Base-by-base conservation (phyloP, 1,284 basidiomycete species). In the Ceratobasidium sp. region DNA sequence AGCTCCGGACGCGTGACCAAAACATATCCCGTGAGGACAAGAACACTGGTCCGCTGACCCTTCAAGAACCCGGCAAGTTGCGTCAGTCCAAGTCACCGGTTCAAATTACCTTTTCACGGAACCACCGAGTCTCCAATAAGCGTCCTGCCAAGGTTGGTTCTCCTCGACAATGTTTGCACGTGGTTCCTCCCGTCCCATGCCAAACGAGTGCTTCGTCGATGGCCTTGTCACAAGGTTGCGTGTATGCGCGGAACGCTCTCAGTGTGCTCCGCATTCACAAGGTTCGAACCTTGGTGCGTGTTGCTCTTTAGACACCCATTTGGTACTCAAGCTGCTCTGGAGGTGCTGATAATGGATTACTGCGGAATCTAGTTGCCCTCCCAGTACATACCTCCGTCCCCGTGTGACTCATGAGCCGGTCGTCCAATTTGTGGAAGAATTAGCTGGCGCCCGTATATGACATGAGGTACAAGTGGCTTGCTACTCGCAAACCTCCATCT, bases 111-210 rank as follows among this genome's bases (percentile, higher is more conserved):
- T 65, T 64, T 49, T 13, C 29, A 59, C 40, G 44, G 40, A 46
- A 43, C n/a, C 22, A 43, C 46, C 46, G 54, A 65, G 61, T 52
- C 61, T 52, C 46, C 71, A 74, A 40, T 61, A 74, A 74, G 57
- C 59, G 19, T n/a, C 34, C 34, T 59, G 59, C 44, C 43, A 54
- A 52, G n/a, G 8, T 32, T 5, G 19, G 17, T 40, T 59, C 64
- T 65, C 71, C 54, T 43, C 57, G 57, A 15, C 13, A 32, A 29
- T 40, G 34, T 54, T 40, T 22, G 8, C 29, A 15, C 46, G 51
- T 37, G 22, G 9, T 37, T 65, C 25, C 34, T 49, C 49, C 9
- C 22, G 5, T 11, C 22, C 29, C 17, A 46, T 13, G 43, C 59
- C 34, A 46, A 64, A 46, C 64, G n/a, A n/a, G 61, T 65, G 57